Conservation (phyloP, 2,329 filamentous ascomycete species). For the Claviceps arundinis region DNA sequence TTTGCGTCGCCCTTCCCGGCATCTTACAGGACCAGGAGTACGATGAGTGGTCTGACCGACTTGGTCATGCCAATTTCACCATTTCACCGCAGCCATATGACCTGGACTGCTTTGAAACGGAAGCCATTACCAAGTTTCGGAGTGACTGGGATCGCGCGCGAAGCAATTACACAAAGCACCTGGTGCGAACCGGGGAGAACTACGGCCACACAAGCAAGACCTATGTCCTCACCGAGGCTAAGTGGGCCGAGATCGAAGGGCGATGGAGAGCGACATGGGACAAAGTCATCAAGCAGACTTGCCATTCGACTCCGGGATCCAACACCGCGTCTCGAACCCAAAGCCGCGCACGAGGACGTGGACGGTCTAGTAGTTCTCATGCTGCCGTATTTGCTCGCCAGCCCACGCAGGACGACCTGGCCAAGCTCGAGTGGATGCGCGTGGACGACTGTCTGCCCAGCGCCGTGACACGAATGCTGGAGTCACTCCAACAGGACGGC, state of each 20-base stretch:
- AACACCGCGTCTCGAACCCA: conserved; percentile 22
- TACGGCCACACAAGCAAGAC: conserved; percentile 84
- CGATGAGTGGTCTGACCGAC: conserved; percentile 71
- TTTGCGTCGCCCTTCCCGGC: conserved; percentile 43
- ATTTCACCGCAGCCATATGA: conserved; percentile 73
- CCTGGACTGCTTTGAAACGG: conserved; percentile 47
- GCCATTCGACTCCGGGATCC: conserved; percentile 13
- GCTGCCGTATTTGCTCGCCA: conserved; percentile 22
- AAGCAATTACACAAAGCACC: conserved; percentile 77
- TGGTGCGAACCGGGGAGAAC: conserved; percentile 78
- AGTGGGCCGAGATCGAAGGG: conserved; percentile 71
- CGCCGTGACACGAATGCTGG: conserved; percentile 54
- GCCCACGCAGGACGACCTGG: conserved; percentile 23
- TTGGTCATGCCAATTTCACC: conserved; percentile 89
- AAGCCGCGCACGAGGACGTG: conserved; percentile 25
- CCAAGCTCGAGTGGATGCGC: conserved; percentile 28
- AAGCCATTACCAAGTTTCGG: conserved; percentile 48
- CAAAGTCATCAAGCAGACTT: conserved; percentile 41
- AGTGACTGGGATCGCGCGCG: conserved; percentile 74
- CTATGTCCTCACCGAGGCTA: conserved; percentile 71
- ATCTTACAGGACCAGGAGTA: conserved; percentile 55
- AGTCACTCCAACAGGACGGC: conserved; percentile 55
- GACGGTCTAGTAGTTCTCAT: conserved; percentile 28
- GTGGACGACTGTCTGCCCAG: conserved; percentile 45
- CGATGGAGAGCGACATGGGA: conserved; percentile 63